Conservation (phyloP, 2,329 filamentous ascomycete species). For the Botrytis deweyae region DNA sequence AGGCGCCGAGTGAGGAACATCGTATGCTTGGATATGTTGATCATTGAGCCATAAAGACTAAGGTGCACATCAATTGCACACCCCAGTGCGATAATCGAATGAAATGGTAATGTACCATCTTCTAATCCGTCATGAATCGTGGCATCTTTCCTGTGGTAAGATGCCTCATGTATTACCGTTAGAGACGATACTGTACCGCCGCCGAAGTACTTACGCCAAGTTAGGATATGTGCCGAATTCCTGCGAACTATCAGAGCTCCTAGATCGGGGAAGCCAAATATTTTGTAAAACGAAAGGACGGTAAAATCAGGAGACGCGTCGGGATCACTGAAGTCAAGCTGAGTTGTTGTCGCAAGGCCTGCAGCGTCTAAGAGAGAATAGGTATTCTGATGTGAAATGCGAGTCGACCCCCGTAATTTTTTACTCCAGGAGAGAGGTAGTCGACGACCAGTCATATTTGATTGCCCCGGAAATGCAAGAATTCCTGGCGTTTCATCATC, state of each 20-base stretch:
- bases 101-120: conserved; percentile 87
- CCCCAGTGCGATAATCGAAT: conserved; percentile 81
- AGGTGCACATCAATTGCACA: conserved; percentile 69
- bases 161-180: conserved; percentile 66
- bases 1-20: conserved; percentile 60
- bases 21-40: conserved; percentile 67
- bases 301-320: conserved; percentile 74
- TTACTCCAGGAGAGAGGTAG: conserved; percentile 69
- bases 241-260: conserved; percentile 81
- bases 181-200: conserved; percentile 93
- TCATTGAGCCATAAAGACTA: conserved; percentile 69
- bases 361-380: conserved; percentile 86
- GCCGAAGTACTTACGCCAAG: conserved; percentile 76
- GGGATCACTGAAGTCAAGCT: conserved; percentile 65
- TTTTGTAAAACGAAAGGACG: conserved; percentile 87
- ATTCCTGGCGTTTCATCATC: conserved; percentile 43
- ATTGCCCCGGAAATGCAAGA: conserved; percentile 81
- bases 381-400: conserved; percentile 35
- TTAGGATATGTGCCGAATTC: conserved; percentile 61
- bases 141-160: conserved; percentile 76
- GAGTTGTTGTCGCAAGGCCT: conserved; percentile 72
- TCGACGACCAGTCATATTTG: conserved; percentile 44
- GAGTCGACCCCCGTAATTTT: conserved; percentile 44
- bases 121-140: conserved; percentile 79
- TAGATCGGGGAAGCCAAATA: conserved; percentile 91